Conservation (phyloP, 2,329 filamentous ascomycete species). For the Diaporthe sp. region DNA sequence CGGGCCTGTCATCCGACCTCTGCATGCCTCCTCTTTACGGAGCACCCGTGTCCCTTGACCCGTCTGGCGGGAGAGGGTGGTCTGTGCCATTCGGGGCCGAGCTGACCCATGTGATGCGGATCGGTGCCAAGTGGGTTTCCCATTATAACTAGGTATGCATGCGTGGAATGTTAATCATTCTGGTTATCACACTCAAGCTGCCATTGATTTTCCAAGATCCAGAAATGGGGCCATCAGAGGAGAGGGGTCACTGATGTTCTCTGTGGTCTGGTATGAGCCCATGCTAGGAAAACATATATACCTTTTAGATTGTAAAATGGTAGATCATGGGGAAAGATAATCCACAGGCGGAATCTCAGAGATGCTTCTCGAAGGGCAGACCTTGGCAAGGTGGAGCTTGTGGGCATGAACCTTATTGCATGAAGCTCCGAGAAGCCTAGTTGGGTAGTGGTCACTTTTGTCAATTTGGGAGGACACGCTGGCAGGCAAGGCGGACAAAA, state of each 20-base stretch:
- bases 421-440: slow-evolving; percentile 1
- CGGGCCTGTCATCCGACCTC: slow-evolving; percentile 5
- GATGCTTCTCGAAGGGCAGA: slow-evolving; percentile 32
- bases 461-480: slow-evolving; percentile 31
- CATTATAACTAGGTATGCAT: not conserved
- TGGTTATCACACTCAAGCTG: not conserved
- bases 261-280: not conserved
- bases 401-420: slow-evolving; percentile 20
- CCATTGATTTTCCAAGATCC: not conserved
- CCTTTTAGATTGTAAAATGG: not conserved
- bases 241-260: not conserved
- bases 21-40: not conserved
- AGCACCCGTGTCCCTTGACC: slow-evolving; percentile 3
- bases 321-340: not conserved
- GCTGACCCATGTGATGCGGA: not conserved
- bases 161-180: not conserved
- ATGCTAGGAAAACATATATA: not conserved
- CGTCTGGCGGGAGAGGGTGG: not conserved
- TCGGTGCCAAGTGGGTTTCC: not conserved
- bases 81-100: slow-evolving; percentile 28
- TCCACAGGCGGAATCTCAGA: slow-evolving; percentile 27
- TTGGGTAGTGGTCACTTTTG: not conserved
- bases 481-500: slow-evolving; percentile 14
- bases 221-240: not conserved
- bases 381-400: slow-evolving; percentile 2